A percentile compares a stretch with the other conserved stretches of the same genome.
These are phyloP conservation scores for Suillus tomentosus DNA, from an alignment of 768 basidiomycete species.

Conservation along the genomic window DNA sequence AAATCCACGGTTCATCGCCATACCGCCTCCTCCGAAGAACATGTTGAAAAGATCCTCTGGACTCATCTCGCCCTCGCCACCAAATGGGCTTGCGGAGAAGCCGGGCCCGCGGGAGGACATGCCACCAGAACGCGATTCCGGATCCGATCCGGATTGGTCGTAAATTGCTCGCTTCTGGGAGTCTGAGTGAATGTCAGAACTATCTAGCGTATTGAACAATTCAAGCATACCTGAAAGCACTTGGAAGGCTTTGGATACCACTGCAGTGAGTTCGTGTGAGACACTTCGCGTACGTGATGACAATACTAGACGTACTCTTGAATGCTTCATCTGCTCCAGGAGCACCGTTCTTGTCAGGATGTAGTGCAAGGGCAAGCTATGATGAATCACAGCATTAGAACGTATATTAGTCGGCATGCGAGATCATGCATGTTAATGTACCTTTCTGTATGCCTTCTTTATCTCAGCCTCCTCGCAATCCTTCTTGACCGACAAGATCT, in stretches of 20 bases:
- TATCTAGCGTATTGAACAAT: neutral
- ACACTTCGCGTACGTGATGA: slow-evolving; percentile 6
- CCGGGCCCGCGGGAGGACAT: slow-evolving; percentile 57
- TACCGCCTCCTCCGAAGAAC: slow-evolving; percentile 87
- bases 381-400: slow-evolving; percentile 14
- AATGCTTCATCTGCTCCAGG: slow-evolving; percentile 99
- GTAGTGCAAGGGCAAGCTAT: slow-evolving; percentile 84
- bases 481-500: slow-evolving; percentile 78
- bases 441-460: slow-evolving; percentile 97
- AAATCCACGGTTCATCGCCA: slow-evolving; percentile 43
- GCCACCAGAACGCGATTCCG: slow-evolving; percentile 79
- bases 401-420: neutral
- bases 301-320: slow-evolving; percentile 65
- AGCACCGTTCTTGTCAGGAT: slow-evolving; percentile 94
- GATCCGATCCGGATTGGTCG: slow-evolving; percentile 85
- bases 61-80: slow-evolving; percentile 78
- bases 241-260: slow-evolving; percentile 98
- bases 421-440: slow-evolving; percentile 37
- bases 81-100: slow-evolving; percentile 54
- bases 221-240: slow-evolving; percentile 70
- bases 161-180: slow-evolving; percentile 86
- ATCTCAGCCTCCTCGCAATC: slow-evolving; percentile 84
- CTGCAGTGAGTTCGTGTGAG: slow-evolving; percentile 42
- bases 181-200: slow-evolving; percentile 45
- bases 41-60: slow-evolving; percentile 98